Evolutionary conservation across 257 asterid species (phyloP), one percentile per base, ranked within the genome.

Genomic region (Verbascum thapsus): DNA sequence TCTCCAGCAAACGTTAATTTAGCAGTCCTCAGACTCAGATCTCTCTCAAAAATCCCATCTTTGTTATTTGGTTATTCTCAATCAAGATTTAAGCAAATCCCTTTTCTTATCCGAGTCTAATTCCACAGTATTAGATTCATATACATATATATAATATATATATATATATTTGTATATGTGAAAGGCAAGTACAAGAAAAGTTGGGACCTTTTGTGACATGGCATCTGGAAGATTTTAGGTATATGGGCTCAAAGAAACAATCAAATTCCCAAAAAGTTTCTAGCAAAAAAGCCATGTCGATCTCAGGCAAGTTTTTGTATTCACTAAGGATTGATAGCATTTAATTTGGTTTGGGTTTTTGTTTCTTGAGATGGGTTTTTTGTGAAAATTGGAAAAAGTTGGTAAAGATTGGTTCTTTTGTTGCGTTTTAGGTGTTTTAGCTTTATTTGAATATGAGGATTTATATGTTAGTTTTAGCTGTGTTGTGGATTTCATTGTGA

Each of bases 261-360:
- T 53, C 59, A 32, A 63, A 42, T 50, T 53, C 74, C 34, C 45
- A 43, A 48, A 12, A 64, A 32, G 6, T 10, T 53, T 52, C 77
- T 16, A 58, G 37, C 37, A 66, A 60, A 23, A 75, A 48, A 63
- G 76, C 71, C 63, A 70, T 76, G 80, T 67, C 82, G 74, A 78
- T 78, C 68, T 75, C 87, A 20, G 84, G 87, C 70, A 56, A 64
- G 80, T 67, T 52, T 37, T 60, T 62, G 41, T 30, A 8, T 48
- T 54, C 17, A 11, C 3, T 10, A 0, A 64, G 52, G 30, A 10
- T 26, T 56, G 42, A 30, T 44, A 0, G 42, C 10, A 8, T 19
- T 49, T 61, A 11, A 48, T 66, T 69, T 69, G 30, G 20, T 67
- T 39, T 20, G 57, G 42, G 51, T 12, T 66, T 62, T 63, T 40